Percentiles rank a stretch among this genome's conserved stretches.
Conservation (phyloP, 2,329 filamentous ascomycete genomes). For the Microdochium paspali region DNA sequence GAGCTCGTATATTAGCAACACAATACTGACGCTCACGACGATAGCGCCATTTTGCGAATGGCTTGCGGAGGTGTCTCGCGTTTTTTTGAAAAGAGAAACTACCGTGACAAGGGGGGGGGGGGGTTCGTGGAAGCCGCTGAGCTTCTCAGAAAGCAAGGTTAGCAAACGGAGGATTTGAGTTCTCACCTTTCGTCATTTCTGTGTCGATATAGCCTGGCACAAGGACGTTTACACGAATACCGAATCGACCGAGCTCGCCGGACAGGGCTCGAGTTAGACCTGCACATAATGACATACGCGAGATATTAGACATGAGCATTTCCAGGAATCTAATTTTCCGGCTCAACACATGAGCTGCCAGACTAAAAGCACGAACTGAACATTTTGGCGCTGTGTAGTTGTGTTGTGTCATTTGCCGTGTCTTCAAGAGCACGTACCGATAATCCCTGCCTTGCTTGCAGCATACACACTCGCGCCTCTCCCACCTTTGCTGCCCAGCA, state of each 20-base stretch:
- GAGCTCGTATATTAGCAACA: conserved; percentile 30
- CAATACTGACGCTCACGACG: no score
- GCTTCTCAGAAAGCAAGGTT: not conserved
- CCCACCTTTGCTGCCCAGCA: conserved; percentile 62
- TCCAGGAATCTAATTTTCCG: no score
- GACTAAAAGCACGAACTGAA: no score
- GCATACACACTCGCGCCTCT: conserved; percentile 65
- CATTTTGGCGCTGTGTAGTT: no score
- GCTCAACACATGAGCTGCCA: no score
- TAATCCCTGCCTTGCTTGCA: conserved; percentile 70
- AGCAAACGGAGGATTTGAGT: conserved; percentile 1
- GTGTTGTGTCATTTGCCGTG: no score
- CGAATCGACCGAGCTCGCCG: conserved; percentile 47
- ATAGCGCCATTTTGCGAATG: no score
- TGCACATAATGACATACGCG: conserved; percentile 19
- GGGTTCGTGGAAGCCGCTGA: no score
- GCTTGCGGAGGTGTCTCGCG: no score
- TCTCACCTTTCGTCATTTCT: conserved; percentile 66
- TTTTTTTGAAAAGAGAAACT: no score
- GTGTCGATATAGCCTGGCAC: conserved; percentile 78
- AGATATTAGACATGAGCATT: not conserved
- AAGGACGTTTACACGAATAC: conserved; percentile 70
- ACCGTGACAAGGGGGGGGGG: conserved; percentile 6
- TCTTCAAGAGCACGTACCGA: conserved; percentile 51
- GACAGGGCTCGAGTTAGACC: conserved; percentile 61